Percentiles rank a stretch among this genome's conserved stretches.
These are phyloP conservation scores for Penicillium cinerascens DNA, from an alignment of 495 filamentous ascomycete genomes.

Conservation along the genomic window DNA sequence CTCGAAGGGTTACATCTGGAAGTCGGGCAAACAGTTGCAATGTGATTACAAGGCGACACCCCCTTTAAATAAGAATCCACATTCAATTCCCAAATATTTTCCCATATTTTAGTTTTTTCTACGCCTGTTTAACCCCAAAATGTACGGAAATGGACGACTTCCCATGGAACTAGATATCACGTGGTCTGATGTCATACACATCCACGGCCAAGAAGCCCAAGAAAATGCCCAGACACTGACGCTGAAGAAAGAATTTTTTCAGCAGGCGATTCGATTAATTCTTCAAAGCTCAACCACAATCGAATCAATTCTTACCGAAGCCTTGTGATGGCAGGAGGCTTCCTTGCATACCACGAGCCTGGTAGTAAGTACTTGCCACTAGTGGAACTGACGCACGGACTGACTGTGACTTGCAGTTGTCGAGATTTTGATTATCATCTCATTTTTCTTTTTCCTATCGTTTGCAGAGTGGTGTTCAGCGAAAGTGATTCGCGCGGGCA, in stretches of 20 bases:
- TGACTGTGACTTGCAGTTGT: conserved; percentile 19
- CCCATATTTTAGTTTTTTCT: not conserved
- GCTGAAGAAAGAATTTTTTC: not conserved
- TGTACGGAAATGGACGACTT: not conserved
- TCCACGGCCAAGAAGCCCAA: conserved; percentile 6
- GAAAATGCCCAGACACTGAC: conserved; percentile 6
- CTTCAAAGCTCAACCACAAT: not conserved
- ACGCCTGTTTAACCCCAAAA: not conserved
- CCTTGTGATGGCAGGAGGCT: conserved; percentile 27
- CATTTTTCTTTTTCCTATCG: conserved; percentile 35
- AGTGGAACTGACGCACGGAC: not conserved
- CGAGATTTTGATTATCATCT: conserved; percentile 30
- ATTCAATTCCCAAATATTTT: not conserved
- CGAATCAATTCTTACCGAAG: not conserved
- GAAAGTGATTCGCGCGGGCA: conserved; percentile 29
- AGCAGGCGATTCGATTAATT: not conserved
- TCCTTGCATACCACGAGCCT: conserved; percentile 34
- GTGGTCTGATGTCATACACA: not conserved
- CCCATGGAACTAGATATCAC: not conserved
- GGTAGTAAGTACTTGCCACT: conserved; percentile 19
- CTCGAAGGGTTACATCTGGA: not conserved
- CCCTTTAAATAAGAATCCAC: not conserved
- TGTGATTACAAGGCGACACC: not conserved
- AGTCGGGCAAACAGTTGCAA: not conserved
- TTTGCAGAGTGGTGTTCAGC: conserved; percentile 31